Percentiles rank a stretch among this genome's conserved stretches.
Conservation (phyloP, 768 basidiomycete genomes). For the Mycena albidolilacea region DNA sequence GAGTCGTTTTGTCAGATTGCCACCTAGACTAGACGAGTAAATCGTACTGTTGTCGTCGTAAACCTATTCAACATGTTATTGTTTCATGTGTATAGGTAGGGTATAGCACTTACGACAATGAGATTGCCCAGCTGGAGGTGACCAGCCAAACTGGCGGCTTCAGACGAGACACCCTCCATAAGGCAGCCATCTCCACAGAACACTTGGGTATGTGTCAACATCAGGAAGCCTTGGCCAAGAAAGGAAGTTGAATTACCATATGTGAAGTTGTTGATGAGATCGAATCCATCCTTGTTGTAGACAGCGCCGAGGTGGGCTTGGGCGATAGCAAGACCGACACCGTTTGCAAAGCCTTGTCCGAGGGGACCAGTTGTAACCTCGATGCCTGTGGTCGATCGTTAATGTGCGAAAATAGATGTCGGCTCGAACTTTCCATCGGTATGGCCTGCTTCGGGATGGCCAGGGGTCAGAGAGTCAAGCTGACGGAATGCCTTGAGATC, state of each 20-base stretch:
- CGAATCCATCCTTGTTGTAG: constrained; percentile 89
- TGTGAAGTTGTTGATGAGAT: constrained; percentile 89
- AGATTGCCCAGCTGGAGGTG: constrained; percentile 95
- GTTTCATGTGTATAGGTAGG: neutral
- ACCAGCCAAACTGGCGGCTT: constrained; percentile 93
- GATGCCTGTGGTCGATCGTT: constrained; percentile 57
- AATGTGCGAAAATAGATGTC: neutral
- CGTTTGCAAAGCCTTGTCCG: constrained; percentile 95
- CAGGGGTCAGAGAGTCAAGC: constrained; percentile 61
- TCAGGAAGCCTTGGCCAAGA: constrained; percentile 19
- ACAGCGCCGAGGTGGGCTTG: constrained; percentile 92
- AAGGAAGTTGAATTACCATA: constrained; percentile 69
- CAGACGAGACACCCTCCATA: constrained; percentile 96
- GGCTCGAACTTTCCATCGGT: constrained; percentile 55
- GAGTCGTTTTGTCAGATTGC: constrained; percentile 29
- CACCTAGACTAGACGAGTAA: constrained; percentile 13
- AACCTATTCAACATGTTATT: constrained; percentile 62
- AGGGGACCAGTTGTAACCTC: constrained; percentile 97
- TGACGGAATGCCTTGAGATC: constrained; percentile 96
- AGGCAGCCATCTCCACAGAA: constrained; percentile 97
- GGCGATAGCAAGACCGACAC: constrained; percentile 93
- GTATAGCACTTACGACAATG: constrained; percentile 76
- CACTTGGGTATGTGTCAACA: constrained; percentile 57
- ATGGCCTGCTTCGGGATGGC: constrained; percentile 87
- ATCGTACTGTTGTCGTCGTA: constrained; percentile 95